These are phyloP conservation scores for Fusarium virguliforme DNA, from an alignment of 2,329 filamentous ascomycete species.

Conservation along the genomic window DNA sequence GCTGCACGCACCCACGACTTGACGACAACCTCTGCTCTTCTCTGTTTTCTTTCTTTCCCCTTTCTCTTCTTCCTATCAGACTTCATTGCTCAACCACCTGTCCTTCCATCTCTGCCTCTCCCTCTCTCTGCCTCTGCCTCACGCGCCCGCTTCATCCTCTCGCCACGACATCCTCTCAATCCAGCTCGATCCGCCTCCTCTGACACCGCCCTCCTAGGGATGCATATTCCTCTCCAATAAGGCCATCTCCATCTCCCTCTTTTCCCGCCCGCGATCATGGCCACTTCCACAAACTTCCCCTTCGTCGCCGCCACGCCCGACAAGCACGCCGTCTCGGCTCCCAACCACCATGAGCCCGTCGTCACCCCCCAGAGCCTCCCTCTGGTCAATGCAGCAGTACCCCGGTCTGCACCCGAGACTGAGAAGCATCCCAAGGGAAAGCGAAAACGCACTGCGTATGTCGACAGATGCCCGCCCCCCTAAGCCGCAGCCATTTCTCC, in stretches of 20 bases:
- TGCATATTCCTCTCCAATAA: slow-evolving; percentile 50
- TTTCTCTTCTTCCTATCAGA: slow-evolving; percentile 21
- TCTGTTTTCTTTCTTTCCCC: slow-evolving; percentile 33
- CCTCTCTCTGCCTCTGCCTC: slow-evolving; percentile 2
- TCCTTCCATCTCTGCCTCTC: slow-evolving; percentile 14
- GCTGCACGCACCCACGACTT: slow-evolving; percentile 33
- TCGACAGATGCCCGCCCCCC: slow-evolving; percentile 13
- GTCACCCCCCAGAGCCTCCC: slow-evolving; percentile 45
- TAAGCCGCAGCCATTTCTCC: slow-evolving; percentile 1
- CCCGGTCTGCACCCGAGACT: slow-evolving; percentile 39
- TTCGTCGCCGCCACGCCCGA: slow-evolving; percentile 46
- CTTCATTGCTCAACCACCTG: slow-evolving; percentile 9
- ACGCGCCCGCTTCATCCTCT: slow-evolving; percentile 3
- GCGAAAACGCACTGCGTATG: slow-evolving; percentile 75
- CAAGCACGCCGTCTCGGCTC: slow-evolving; percentile 46
- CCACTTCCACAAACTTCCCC: slow-evolving; percentile 45
- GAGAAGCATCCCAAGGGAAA: slow-evolving; percentile 72
- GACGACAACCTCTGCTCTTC: slow-evolving; percentile 42
- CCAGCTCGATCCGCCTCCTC: slow-evolving; percentile 34
- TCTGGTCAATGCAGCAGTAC: slow-evolving; percentile 40
- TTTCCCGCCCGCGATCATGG: slow-evolving; percentile 48
- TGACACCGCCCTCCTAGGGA: slow-evolving; percentile 46
- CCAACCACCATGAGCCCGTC: slow-evolving; percentile 47
- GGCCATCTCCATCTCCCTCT: slow-evolving; percentile 44
- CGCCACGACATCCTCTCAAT: slow-evolving; percentile 18